Conservation (phyloP, 352 stramenopile genomes). For the Peronospora destructor region DNA sequence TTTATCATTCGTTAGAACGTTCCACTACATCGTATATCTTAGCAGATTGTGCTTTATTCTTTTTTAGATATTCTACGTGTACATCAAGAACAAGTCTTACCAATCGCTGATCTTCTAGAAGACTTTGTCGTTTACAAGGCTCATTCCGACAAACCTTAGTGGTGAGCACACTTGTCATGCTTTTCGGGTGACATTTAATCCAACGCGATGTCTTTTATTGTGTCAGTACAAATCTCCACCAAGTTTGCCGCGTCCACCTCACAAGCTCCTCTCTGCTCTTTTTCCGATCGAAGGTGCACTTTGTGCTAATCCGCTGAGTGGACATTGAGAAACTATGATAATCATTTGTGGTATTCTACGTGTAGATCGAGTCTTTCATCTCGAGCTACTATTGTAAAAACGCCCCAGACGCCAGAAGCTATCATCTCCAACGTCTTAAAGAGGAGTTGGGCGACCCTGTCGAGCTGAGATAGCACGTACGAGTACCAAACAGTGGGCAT, state of each 20-base stretch:
- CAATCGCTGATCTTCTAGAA: conserved; percentile 58
- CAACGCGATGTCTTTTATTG: not conserved
- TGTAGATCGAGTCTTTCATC: conserved; percentile 67
- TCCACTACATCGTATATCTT: not conserved
- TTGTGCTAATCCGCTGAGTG: not conserved
- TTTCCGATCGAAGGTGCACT: conserved; percentile 55
- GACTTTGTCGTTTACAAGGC: conserved; percentile 57
- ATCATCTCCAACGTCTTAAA: conserved; percentile 48
- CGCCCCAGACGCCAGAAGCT: conserved; percentile 46
- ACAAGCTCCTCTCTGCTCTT: conserved; percentile 67
- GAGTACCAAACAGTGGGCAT: not conserved
- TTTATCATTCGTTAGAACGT: no score
- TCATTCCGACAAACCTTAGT: conserved; percentile 31
- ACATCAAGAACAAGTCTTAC: conserved; percentile 68
- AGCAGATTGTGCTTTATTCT: not conserved
- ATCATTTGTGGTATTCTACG: conserved; percentile 1
- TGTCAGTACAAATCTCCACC: conserved; percentile 56
- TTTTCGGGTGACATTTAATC: not conserved
- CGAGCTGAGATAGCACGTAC: conserved; percentile 9
- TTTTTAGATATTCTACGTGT: conserved; percentile 68
- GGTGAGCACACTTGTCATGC: conserved; percentile 22
- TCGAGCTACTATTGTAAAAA: conserved; percentile 64
- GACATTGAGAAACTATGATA: not conserved
- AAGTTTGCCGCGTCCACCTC: conserved; percentile 63
- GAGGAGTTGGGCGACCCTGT: conserved; percentile 48